Conservation (phyloP, 2,329 filamentous ascomycete genomes). For the Trichoderma hamatum region DNA sequence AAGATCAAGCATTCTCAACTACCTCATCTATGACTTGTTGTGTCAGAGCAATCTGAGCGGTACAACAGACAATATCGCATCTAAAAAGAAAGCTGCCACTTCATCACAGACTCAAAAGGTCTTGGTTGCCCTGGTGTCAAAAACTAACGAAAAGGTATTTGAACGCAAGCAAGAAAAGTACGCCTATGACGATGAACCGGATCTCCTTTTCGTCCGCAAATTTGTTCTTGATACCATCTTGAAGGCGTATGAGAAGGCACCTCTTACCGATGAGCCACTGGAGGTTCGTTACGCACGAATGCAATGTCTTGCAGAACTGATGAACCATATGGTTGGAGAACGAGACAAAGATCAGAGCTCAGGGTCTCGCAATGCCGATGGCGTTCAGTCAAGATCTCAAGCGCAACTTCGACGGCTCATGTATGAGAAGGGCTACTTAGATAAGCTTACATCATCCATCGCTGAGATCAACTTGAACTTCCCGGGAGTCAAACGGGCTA, state of each 20-base stretch:
- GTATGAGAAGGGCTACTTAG: constrained; percentile 97
- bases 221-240: constrained; percentile 94
- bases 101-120: constrained; percentile 85
- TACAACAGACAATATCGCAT: constrained; percentile 71
- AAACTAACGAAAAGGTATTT: constrained; percentile 76
- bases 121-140: constrained; percentile 82
- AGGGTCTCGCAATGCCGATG: constrained; percentile 45
- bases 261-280: constrained; percentile 73
- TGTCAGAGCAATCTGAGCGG: constrained; percentile 63
- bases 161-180: constrained; percentile 60
- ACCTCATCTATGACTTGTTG: constrained; percentile 80
- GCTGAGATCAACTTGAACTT: constrained; percentile 96
- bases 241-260: constrained; percentile 88
- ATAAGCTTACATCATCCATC: constrained; percentile 85
- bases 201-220: constrained; percentile 87
- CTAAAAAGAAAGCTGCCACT: constrained; percentile 85
- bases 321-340: constrained; percentile 87
- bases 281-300: constrained; percentile 87
- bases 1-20: constrained; percentile 88
- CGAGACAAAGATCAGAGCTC: constrained; percentile 65
- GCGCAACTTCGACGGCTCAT: constrained; percentile 89
- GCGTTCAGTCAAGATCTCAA: constrained; percentile 60
- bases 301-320: constrained; percentile 84
- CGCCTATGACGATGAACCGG: constrained; percentile 75
- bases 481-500: constrained; percentile 86